phyloP scores from a whole-genome alignment of 306 rosid genomes.

The Sphenostylis stenocarpa region DNA sequence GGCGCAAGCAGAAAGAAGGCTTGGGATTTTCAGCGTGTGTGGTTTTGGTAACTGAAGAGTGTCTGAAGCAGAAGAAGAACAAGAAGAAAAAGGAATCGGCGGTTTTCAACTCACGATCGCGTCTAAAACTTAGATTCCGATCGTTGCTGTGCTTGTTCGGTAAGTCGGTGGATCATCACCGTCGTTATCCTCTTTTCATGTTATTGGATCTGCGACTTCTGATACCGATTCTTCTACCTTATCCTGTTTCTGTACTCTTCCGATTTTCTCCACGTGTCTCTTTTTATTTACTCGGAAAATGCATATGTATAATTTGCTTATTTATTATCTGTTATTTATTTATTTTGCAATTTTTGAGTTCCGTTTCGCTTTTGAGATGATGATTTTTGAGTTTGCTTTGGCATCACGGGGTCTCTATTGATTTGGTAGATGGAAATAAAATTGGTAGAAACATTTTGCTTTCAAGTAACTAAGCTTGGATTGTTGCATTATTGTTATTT shows the following conservation, averaged over 20 bases:
- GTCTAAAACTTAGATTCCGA: conserved; percentile 24
- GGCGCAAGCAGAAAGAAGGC: conserved; percentile 9
- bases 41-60: conserved; percentile 37
- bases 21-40: conserved; percentile 38
- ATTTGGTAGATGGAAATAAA: not conserved
- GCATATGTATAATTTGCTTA: not conserved
- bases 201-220: conserved; percentile 41
- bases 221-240: not conserved
- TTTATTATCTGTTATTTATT: not conserved
- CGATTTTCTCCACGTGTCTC: not conserved
- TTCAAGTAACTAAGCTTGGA: conserved; percentile 19
- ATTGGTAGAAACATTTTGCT: conserved; percentile 34
- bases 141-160: conserved; percentile 38
- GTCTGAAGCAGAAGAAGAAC: conserved; percentile 11
- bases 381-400: conserved; percentile 9
- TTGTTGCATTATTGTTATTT: not conserved
- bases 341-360: not conserved
- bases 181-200: not conserved
- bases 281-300: conserved; percentile 21
- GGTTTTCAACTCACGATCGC: conserved; percentile 39
- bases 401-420: not conserved
- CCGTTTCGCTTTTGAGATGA: not conserved
- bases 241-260: not conserved
- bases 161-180: conserved; percentile 49
- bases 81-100: conserved; percentile 26